Evolutionary conservation across 257 asterid species (phyloP).

Genomic region (Solanum appendiculatum): DNA sequence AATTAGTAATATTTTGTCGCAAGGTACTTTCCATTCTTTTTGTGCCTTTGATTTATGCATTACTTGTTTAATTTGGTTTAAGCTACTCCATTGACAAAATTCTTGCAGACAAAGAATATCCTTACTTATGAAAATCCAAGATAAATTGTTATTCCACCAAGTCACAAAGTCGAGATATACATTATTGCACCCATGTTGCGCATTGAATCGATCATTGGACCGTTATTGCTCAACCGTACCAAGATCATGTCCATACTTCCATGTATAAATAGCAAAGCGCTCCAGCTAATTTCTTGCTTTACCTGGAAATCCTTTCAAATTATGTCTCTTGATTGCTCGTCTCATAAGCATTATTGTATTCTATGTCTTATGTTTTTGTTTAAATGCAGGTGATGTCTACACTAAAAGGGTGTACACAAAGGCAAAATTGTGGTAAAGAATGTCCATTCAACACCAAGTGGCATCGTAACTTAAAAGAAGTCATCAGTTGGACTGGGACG

Average conservation of each 20-base stretch:
- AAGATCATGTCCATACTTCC: too few species aligned
- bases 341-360: not conserved
- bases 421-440: not conserved
- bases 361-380: not conserved
- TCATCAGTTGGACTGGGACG: not conserved
- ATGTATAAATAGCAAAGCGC: too few species aligned
- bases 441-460: not conserved
- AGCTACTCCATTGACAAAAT: not conserved
- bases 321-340: too few species aligned
- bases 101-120: too few species aligned
- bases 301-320: too few species aligned
- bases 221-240: too few species aligned
- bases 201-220: too few species aligned
- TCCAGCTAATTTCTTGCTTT: too few species aligned
- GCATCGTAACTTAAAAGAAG: not conserved
- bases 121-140: too few species aligned
- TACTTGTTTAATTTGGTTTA: not conserved
- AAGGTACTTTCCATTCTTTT: not conserved
- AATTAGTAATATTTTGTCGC: not conserved
- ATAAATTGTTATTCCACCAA: too few species aligned
- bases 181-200: too few species aligned
- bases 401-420: not conserved
- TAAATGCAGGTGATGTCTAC: not conserved
- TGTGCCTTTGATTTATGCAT: not conserved
- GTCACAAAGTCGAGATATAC: too few species aligned